A percentile compares a stretch with the other conserved stretches of the same genome.
These are phyloP conservation scores for Ophiostoma pallidulum DNA, from an alignment of 2,329 filamentous ascomycete genomes.

Conservation along the genomic window DNA sequence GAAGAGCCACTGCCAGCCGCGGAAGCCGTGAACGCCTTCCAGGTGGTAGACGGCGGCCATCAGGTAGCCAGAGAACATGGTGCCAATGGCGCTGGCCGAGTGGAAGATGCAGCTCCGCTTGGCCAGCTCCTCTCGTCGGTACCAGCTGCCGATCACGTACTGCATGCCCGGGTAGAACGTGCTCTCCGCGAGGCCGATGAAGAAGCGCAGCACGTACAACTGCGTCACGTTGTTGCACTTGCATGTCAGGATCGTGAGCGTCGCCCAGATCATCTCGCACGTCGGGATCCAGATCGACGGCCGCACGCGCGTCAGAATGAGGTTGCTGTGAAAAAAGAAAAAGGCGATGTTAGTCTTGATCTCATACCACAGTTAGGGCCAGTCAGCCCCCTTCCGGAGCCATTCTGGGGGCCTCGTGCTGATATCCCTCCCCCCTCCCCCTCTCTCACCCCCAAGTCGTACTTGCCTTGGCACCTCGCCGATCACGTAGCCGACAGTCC, in stretches of 20 bases:
- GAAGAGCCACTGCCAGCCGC: slow-evolving; percentile 48
- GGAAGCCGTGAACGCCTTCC: slow-evolving; percentile 37
- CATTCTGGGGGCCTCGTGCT: too few relatives aligned
- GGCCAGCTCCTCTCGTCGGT: slow-evolving; percentile 35
- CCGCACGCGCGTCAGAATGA: slow-evolving; percentile 31
- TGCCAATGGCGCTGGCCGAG: slow-evolving; percentile 40
- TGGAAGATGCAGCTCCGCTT: slow-evolving; percentile 42
- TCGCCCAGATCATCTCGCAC: slow-evolving; percentile 29
- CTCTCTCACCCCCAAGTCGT: background rate
- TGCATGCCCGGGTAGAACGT: slow-evolving; percentile 32
- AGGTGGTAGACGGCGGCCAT: slow-evolving; percentile 46
- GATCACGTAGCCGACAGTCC: slow-evolving; percentile 31
- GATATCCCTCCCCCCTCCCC: too few relatives aligned
- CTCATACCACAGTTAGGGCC: too few relatives aligned
- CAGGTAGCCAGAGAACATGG: slow-evolving; percentile 50
- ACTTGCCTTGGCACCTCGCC: slow-evolving; percentile 27
- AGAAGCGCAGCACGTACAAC: slow-evolving; percentile 33
- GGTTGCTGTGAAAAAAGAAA: slow-evolving; percentile 17
- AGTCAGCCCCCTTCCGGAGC: too few relatives aligned
- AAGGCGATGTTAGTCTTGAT: too few relatives aligned
- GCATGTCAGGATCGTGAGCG: slow-evolving; percentile 26
- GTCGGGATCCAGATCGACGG: slow-evolving; percentile 35
- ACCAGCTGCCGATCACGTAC: slow-evolving; percentile 38
- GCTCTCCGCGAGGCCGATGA: slow-evolving; percentile 33
- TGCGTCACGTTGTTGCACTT: slow-evolving; percentile 26